Percentiles rank a stretch among this genome's conserved stretches.
Conservation (phyloP, 192 early-diverging fungal genomes). For the Coemansia sp. region DNA sequence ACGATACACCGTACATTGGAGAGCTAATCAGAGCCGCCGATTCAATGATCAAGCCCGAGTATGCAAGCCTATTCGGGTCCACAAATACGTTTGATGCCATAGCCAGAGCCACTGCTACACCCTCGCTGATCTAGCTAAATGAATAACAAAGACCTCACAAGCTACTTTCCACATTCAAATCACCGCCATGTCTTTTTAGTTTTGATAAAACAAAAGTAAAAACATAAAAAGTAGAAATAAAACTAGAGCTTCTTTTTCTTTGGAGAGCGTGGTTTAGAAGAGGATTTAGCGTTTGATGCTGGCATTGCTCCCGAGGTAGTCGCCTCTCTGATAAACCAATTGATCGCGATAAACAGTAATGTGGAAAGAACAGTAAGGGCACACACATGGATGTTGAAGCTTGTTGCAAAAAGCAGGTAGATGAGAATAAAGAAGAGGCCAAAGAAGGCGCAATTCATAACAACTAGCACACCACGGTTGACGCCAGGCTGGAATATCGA, state of each 20-base stretch:
- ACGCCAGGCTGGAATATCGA: slow-evolving; percentile 57
- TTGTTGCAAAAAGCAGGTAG: slow-evolving; percentile 44
- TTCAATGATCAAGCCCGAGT: slow-evolving; percentile 25
- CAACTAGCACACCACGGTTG: slow-evolving; percentile 53
- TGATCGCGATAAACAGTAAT: slow-evolving; percentile 42
- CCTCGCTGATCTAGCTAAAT: background rate
- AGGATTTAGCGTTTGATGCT: slow-evolving; percentile 1
- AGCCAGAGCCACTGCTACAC: background rate
- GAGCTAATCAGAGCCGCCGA: slow-evolving; percentile 42
- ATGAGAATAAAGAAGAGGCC: slow-evolving; percentile 43
- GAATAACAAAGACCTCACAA: background rate
- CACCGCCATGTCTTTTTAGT: background rate
- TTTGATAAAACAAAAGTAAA: background rate
- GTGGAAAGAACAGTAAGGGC: slow-evolving; percentile 36
- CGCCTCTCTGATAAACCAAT: slow-evolving; percentile 46
- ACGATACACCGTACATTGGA: slow-evolving; percentile 49
- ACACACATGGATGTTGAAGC: slow-evolving; percentile 52
- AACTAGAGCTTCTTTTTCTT: slow-evolving; percentile 45
- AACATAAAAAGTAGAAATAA: background rate
- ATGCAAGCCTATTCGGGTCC: background rate
- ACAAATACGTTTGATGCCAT: background rate
- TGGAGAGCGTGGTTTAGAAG: background rate
- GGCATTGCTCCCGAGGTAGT: slow-evolving; percentile 12
- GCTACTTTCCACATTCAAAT: background rate
- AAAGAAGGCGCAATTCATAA: slow-evolving; percentile 51